phyloP scores from a whole-genome alignment of 805 yeast species.

The Hanseniaspora singularis region DNA sequence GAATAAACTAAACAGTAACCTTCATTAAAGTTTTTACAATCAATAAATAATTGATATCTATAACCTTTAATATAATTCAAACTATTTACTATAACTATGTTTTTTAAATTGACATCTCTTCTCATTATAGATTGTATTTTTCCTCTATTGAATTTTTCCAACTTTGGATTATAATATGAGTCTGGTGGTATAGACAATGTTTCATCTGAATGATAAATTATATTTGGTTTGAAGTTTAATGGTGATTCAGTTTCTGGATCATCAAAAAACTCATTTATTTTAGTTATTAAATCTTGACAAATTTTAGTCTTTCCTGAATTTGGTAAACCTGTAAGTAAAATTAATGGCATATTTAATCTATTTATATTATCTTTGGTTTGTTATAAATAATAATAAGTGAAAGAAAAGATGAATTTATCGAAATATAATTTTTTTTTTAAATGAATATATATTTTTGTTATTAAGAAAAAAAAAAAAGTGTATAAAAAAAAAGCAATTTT shows the following conservation, averaged over 20 bases:
- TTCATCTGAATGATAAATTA: conserved; percentile 68
- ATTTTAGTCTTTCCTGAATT: conserved; percentile 71
- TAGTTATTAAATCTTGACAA: conserved; percentile 43
- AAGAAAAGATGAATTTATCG: too few relatives aligned
- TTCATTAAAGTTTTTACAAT: conserved; percentile 73
- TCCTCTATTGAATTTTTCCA: conserved; percentile 75
- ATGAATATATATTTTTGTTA: too few relatives aligned
- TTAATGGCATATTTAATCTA: conserved; percentile 59
- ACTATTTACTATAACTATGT: conserved; percentile 74
- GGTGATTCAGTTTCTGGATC: conserved; percentile 30
- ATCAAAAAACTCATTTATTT: conserved; percentile 38
- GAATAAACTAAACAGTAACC: conserved; percentile 75
- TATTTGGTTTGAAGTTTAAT: conserved; percentile 45
- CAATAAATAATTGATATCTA: conserved; percentile 86
- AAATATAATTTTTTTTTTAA: too few relatives aligned
- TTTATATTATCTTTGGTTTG: background rate
- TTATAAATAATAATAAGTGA: too few relatives aligned
- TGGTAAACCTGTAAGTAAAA: conserved; percentile 77
- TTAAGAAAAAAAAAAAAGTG: too few relatives aligned
- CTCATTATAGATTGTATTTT: conserved; percentile 81
- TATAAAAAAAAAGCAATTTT: too few relatives aligned
- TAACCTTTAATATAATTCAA: conserved; percentile 88
- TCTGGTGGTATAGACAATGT: conserved; percentile 57
- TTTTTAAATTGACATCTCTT: conserved; percentile 55
- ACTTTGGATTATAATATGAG: conserved; percentile 55